phyloP scores from a whole-genome alignment of 164 flowering plant species.

The Liriodendron chinense region DNA sequence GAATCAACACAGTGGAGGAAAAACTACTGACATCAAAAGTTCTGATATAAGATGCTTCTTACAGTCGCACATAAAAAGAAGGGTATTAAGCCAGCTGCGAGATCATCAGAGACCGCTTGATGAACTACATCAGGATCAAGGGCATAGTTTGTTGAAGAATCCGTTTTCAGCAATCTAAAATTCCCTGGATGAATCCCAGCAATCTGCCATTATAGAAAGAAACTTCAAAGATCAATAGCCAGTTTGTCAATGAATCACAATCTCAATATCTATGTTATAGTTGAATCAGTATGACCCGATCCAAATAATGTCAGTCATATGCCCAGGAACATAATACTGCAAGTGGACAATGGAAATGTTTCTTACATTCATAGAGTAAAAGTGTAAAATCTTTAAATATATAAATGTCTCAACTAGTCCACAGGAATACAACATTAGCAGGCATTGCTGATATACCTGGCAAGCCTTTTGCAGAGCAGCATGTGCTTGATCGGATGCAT shows the following conservation, averaged over 20 bases:
- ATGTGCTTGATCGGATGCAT: constrained; percentile 88
- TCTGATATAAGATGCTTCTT: constrained; percentile 24
- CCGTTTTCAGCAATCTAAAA: constrained; percentile 59
- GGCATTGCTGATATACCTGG: constrained; percentile 42
- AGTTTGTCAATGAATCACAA: background rate
- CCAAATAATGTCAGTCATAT: no score
- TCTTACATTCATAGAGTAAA: background rate
- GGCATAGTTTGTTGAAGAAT: constrained; percentile 63
- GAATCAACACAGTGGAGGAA: no score
- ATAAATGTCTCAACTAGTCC: background rate
- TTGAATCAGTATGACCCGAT: background rate
- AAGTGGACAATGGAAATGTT: background rate
- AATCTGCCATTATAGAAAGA: constrained; percentile 52
- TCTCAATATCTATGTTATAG: background rate
- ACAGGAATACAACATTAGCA: no score
- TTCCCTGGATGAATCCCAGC: constrained; percentile 79
- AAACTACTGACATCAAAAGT: no score
- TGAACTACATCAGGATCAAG: constrained; percentile 56
- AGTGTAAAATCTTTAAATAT: background rate
- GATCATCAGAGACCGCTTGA: constrained; percentile 57
- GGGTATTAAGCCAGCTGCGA: constrained; percentile 67
- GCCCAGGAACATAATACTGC: background rate
- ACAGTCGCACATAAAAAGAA: constrained; percentile 78
- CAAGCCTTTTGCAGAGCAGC: constrained; percentile 82
- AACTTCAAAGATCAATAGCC: constrained; percentile 4